These are phyloP conservation scores for Aspergillus sp. DNA, from an alignment of 2,329 filamentous ascomycete genomes.

Conservation along the genomic window DNA sequence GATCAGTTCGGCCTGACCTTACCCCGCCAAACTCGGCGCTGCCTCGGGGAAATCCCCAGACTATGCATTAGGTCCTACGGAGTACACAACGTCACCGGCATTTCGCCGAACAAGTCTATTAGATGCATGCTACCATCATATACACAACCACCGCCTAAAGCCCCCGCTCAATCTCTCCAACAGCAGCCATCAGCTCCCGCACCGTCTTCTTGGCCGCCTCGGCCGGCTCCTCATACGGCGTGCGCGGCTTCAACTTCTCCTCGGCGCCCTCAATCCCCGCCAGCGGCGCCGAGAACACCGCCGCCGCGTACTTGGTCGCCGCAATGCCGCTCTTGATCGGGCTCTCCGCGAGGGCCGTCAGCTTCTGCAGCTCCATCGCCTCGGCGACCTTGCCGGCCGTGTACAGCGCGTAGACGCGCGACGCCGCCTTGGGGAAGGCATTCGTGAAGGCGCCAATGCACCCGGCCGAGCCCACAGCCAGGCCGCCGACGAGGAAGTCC, in stretches of 20 bases:
- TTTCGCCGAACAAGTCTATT: background rate
- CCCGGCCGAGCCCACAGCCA: constrained; percentile 54
- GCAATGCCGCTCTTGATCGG: constrained; percentile 67
- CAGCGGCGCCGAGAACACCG: constrained; percentile 56
- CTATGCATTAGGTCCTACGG: too few relatives aligned
- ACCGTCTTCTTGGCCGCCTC: constrained; percentile 47
- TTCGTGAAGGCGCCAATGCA: constrained; percentile 61
- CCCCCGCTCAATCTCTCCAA: background rate
- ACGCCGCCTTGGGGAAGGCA: constrained; percentile 56
- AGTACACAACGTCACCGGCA: too few relatives aligned
- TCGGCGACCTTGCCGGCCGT: constrained; percentile 56
- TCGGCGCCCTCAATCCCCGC: constrained; percentile 62
- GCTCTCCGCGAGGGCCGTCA: constrained; percentile 64
- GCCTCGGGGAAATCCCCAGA: too few relatives aligned
- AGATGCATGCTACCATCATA: background rate
- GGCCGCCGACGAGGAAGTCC: constrained; percentile 63
- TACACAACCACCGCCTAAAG: background rate
- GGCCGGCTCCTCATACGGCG: constrained; percentile 57
- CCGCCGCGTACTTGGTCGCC: constrained; percentile 66
- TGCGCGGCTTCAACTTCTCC: constrained; percentile 57
- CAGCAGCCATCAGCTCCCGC: constrained; percentile 33
- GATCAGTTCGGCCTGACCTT: too few relatives aligned
- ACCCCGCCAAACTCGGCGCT: too few relatives aligned
- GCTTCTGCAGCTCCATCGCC: constrained; percentile 60
- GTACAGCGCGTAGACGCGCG: constrained; percentile 62